Percentiles rank a stretch among this genome's conserved stretches.
Conservation (phyloP, 345 rosid genomes). For the Eutrema heterophyllum region DNA sequence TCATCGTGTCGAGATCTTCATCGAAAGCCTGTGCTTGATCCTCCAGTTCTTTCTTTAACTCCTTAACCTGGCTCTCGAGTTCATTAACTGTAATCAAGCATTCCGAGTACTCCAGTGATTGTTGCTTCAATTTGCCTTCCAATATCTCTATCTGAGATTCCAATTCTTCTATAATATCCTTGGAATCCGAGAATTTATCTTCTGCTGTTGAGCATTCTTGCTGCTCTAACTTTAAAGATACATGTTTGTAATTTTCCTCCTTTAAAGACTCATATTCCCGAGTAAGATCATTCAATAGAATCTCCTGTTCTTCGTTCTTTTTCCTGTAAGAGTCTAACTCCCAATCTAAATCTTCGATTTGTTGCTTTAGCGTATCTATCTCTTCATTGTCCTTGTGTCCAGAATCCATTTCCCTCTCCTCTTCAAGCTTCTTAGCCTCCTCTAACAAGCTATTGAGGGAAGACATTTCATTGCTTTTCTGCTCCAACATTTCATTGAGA, state of each 20-base stretch:
- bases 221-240: constrained; percentile 43
- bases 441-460: constrained; percentile 36
- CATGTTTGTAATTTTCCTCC: constrained; percentile 49
- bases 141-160: constrained; percentile 50
- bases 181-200: constrained; percentile 36
- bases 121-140: constrained; percentile 66
- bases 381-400: constrained; percentile 28
- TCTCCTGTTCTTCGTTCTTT: constrained; percentile 66
- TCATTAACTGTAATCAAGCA: constrained; percentile 54
- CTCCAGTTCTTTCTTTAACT: constrained; percentile 58
- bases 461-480: constrained; percentile 50
- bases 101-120: constrained; percentile 59
- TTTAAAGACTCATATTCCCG: constrained; percentile 58
- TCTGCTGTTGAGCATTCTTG: constrained; percentile 42
- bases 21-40: constrained; percentile 58
- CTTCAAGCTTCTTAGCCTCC: constrained; percentile 32
- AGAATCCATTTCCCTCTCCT: constrained; percentile 25
- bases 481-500: constrained; percentile 65
- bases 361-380: constrained; percentile 49
- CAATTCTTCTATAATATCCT: constrained; percentile 41
- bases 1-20: constrained; percentile 64
- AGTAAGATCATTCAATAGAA: constrained; percentile 61
- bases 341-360: constrained; percentile 43
- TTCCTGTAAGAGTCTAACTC: constrained; percentile 60
- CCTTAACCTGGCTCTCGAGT: constrained; percentile 60